Percentiles rank a stretch among this genome's conserved stretches.
Conservation (phyloP, 2,329 filamentous ascomycete genomes). For the Calonectria pteridis region DNA sequence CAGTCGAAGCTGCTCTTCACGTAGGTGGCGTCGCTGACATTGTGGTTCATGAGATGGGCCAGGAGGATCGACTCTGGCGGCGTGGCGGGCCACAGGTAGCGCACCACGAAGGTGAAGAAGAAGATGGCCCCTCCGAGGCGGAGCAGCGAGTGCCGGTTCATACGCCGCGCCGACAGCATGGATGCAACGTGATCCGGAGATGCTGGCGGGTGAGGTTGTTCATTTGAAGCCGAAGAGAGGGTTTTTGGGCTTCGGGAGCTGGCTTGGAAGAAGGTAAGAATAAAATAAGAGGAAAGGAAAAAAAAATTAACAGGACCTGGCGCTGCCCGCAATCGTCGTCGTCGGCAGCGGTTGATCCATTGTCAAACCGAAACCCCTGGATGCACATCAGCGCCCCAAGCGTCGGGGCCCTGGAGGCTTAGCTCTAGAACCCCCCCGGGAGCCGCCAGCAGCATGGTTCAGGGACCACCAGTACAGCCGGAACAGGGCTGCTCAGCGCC, state of each 20-base stretch:
- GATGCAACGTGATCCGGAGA: background rate
- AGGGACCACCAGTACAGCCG: background rate
- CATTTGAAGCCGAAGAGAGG: background rate
- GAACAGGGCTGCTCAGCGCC: background rate
- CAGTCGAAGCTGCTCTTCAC: constrained; percentile 24
- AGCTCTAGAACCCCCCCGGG: background rate
- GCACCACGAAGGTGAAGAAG: constrained; percentile 16
- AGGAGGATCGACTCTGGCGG: constrained; percentile 4
- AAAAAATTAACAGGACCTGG: background rate
- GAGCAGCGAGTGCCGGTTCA: constrained; percentile 13
- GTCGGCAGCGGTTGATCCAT: background rate
- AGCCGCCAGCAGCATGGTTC: background rate
- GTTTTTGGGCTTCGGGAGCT: background rate
- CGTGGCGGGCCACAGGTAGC: constrained; percentile 9
- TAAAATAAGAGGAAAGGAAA: background rate
- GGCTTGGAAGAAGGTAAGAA: background rate
- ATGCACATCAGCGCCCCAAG: constrained; percentile 9
- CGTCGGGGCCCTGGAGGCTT: constrained; percentile 2
- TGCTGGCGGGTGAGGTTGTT: background rate
- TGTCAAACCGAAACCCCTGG: constrained; percentile 3
- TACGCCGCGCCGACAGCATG: constrained; percentile 7
- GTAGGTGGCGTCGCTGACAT: background rate
- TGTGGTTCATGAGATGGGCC: constrained; percentile 15
- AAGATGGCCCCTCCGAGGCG: background rate
- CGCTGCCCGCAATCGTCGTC: background rate